Evolutionary conservation across 768 basidiomycete genomes (phyloP).

Genomic region (Lactarius quietus): DNA sequence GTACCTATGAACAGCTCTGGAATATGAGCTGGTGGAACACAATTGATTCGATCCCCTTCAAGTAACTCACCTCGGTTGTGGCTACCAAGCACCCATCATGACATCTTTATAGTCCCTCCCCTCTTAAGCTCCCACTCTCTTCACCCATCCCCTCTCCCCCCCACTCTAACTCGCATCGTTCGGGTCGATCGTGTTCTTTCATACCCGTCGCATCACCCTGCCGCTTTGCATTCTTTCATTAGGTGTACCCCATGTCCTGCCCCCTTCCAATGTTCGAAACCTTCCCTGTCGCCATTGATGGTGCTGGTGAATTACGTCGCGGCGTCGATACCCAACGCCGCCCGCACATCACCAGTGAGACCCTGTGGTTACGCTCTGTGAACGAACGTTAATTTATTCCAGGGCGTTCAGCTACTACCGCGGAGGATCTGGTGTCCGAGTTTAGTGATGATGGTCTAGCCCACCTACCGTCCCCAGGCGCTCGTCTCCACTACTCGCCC

Average conservation of each 20-base stretch:
- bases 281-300: conserved; percentile 19
- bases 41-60: conserved; percentile 26
- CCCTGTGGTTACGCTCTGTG: background rate
- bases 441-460: conserved; percentile 10
- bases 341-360: conserved; percentile 8
- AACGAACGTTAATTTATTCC: background rate
- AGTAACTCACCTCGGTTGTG: conserved; percentile 27
- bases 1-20: conserved; percentile 15
- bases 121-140: conserved; percentile 1
- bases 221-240: background rate
- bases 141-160: conserved; percentile 10
- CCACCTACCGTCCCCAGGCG: conserved; percentile 20
- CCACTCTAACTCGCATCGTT: background rate
- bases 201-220: background rate
- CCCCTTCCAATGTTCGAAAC: conserved; percentile 21
- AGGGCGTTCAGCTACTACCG: background rate
- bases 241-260: conserved; percentile 16
- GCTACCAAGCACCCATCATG: conserved; percentile 23
- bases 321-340: conserved; percentile 11
- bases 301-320: conserved; percentile 6
- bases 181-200: conserved; percentile 1
- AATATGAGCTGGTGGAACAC: conserved; percentile 23
- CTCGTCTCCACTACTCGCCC: conserved; percentile 15
- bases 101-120: conserved; percentile 25
- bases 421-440: conserved; percentile 12